Conservation (phyloP, 1,284 basidiomycete genomes). For the Xerocomus nothofagi region DNA sequence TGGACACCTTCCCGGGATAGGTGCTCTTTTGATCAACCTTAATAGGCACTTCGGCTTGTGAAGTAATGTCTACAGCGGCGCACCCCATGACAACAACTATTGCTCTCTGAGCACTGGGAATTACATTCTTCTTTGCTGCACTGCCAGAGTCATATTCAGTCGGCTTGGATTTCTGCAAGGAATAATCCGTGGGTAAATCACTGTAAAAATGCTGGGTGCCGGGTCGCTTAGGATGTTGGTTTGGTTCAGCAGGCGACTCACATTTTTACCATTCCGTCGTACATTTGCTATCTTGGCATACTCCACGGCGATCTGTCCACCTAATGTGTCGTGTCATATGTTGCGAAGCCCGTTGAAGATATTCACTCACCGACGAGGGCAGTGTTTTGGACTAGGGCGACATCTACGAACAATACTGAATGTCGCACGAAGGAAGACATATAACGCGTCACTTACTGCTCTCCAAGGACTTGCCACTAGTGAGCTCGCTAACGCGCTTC, state of each 20-base stretch:
- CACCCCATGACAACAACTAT: slow-evolving; percentile 75
- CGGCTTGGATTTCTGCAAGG: not conserved
- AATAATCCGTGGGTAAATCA: not conserved
- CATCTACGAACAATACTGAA: slow-evolving; percentile 50
- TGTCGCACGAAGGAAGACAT: not conserved
- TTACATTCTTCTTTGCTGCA: not conserved
- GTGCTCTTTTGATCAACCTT: slow-evolving; percentile 62
- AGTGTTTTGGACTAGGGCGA: slow-evolving; percentile 92
- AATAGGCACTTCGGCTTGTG: slow-evolving; percentile 40
- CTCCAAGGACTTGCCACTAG: slow-evolving; percentile 69
- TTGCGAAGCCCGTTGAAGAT: not conserved
- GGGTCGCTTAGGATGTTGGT: slow-evolving; percentile 1
- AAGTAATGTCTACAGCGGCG: slow-evolving; percentile 85
- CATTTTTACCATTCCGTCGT: slow-evolving; percentile 13
- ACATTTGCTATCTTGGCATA: slow-evolving; percentile 57
- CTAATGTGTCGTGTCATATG: slow-evolving; percentile 37
- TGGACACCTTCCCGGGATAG: slow-evolving; percentile 70
- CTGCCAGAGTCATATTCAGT: not conserved
- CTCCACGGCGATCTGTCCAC: slow-evolving; percentile 79
- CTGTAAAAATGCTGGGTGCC: slow-evolving; percentile 15
- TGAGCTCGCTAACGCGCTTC: slow-evolving; percentile 81
- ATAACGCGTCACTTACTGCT: slow-evolving; percentile 53
- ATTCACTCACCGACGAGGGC: slow-evolving; percentile 69
- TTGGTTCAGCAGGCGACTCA: slow-evolving; percentile 13
- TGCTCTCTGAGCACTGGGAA: slow-evolving; percentile 16